Evolutionary conservation across 305 asterid species (phyloP).

Genomic region (Plantago lanceolata): DNA sequence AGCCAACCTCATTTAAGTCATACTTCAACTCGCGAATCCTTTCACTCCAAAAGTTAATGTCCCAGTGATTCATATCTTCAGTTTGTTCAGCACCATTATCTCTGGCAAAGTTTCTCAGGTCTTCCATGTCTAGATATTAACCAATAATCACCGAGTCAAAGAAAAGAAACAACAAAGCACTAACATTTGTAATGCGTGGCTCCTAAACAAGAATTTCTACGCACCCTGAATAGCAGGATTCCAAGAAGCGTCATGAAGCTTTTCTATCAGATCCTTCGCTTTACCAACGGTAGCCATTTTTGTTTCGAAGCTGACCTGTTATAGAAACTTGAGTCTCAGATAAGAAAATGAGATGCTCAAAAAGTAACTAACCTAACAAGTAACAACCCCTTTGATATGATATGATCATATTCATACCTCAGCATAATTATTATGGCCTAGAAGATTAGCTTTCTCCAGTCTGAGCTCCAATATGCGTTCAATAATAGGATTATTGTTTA

Average conservation of each 20-base stretch:
- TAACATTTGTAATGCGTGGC: slow-evolving; percentile 1
- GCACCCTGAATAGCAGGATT: slow-evolving; percentile 88
- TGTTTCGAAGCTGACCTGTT: slow-evolving; percentile 85
- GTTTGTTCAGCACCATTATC: slow-evolving; percentile 81
- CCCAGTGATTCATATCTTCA: slow-evolving; percentile 77
- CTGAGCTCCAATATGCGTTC: slow-evolving; percentile 82
- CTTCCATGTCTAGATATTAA: slow-evolving; percentile 64
- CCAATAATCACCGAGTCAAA: slow-evolving; percentile 1
- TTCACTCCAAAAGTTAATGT: slow-evolving; percentile 82
- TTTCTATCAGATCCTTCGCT: slow-evolving; percentile 90
- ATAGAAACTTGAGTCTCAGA: neutral
- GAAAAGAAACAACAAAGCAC: neutral
- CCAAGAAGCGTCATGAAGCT: slow-evolving; percentile 85
- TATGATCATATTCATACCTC: slow-evolving; percentile 62
- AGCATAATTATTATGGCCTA: slow-evolving; percentile 80
- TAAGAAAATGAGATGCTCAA: slow-evolving; percentile 16
- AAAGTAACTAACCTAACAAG: slow-evolving; percentile 17
- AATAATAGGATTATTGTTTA: slow-evolving; percentile 73
- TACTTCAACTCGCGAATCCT: slow-evolving; percentile 90
- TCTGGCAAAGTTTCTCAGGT: slow-evolving; percentile 63
- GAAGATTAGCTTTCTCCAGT: slow-evolving; percentile 88
- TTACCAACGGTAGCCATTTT: slow-evolving; percentile 90
- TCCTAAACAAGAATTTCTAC: neutral
- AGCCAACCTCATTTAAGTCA: slow-evolving; percentile 79
- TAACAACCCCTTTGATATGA: neutral